phyloP scores from a whole-genome alignment of 2,329 filamentous ascomycete species.

The Rutstroemia sp. region DNA sequence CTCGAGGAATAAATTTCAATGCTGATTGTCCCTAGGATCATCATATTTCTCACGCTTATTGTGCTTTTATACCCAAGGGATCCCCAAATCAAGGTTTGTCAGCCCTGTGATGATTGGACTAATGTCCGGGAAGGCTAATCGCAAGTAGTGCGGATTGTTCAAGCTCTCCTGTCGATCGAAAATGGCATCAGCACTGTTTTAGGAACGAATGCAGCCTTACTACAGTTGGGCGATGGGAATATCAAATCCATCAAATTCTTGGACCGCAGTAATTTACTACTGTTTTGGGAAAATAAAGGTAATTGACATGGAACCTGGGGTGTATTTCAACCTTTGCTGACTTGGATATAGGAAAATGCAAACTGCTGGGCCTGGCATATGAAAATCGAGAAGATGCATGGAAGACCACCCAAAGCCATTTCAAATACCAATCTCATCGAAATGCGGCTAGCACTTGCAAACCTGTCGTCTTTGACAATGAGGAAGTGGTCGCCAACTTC shows the following conservation, averaged over 20 bases:
- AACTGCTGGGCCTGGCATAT: constrained; percentile 23
- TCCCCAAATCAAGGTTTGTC: constrained; percentile 18
- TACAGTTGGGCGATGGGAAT: constrained; percentile 25
- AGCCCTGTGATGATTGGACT: not conserved
- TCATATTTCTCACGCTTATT: constrained; percentile 13
- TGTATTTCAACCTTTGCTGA: not conserved
- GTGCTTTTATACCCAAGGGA: constrained; percentile 23
- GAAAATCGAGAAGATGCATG: not conserved
- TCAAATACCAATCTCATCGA: constrained; percentile 12
- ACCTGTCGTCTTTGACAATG: constrained; percentile 13
- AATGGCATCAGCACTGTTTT: constrained; percentile 26
- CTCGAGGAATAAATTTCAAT: not conserved
- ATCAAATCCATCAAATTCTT: constrained; percentile 29
- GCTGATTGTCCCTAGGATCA: constrained; percentile 14
- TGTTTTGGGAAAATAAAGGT: constrained; percentile 26
- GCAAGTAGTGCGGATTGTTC: constrained; percentile 24
- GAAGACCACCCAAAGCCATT: not conserved
- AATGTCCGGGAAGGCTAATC: not conserved
- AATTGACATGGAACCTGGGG: not conserved
- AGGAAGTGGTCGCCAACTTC: constrained; percentile 16
- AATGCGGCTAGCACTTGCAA: not conserved
- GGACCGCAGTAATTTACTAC: constrained; percentile 21
- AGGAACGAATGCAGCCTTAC: constrained; percentile 13
- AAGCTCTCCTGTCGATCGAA: constrained; percentile 22
- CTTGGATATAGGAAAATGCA: constrained; percentile 2